Percentiles rank a stretch among this genome's conserved stretches.
These are phyloP conservation scores for Sclerotinia trifoliorum DNA, from an alignment of 2,329 filamentous ascomycete species.

Conservation along the genomic window DNA sequence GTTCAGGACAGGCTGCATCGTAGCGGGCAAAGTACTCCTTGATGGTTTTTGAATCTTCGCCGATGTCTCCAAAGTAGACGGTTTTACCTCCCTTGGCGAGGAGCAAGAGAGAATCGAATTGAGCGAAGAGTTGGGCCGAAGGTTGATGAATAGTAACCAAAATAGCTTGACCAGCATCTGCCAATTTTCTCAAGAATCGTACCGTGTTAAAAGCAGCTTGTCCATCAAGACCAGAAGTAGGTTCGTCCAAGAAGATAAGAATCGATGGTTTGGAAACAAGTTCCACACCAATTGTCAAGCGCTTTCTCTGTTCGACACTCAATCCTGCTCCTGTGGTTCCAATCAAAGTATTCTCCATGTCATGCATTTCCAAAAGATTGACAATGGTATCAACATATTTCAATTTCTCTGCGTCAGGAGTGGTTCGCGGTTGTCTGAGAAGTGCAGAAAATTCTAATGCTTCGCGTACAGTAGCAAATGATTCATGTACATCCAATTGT, in stretches of 20 bases:
- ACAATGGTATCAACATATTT: constrained; percentile 79
- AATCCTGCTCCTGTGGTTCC: constrained; percentile 61
- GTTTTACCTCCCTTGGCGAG: constrained; percentile 64
- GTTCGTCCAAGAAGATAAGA: constrained; percentile 62
- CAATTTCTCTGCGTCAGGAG: constrained; percentile 71
- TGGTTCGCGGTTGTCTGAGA: constrained; percentile 74
- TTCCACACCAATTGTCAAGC: constrained; percentile 61
- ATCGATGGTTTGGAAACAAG: constrained; percentile 57
- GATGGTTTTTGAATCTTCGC: constrained; percentile 55
- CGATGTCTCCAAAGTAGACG: constrained; percentile 69
- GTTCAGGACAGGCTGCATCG: constrained; percentile 46
- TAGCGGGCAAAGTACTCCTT: constrained; percentile 59
- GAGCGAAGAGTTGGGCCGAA: constrained; percentile 52
- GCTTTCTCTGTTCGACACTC: constrained; percentile 61
- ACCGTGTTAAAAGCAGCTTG: constrained; percentile 64
- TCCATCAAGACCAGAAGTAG: constrained; percentile 60
- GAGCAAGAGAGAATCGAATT: constrained; percentile 62
- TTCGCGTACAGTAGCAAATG: constrained; percentile 82
- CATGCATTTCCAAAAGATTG: constrained; percentile 61
- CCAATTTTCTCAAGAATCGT: constrained; percentile 60
- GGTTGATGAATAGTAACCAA: constrained; percentile 58
- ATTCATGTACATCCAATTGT: constrained; percentile 76
- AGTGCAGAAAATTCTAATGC: constrained; percentile 80
- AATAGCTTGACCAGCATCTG: constrained; percentile 53
- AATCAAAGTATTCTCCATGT: constrained; percentile 65